phyloP scores from a whole-genome alignment of 2,329 filamentous ascomycete genomes.

The Nemania sp. region DNA sequence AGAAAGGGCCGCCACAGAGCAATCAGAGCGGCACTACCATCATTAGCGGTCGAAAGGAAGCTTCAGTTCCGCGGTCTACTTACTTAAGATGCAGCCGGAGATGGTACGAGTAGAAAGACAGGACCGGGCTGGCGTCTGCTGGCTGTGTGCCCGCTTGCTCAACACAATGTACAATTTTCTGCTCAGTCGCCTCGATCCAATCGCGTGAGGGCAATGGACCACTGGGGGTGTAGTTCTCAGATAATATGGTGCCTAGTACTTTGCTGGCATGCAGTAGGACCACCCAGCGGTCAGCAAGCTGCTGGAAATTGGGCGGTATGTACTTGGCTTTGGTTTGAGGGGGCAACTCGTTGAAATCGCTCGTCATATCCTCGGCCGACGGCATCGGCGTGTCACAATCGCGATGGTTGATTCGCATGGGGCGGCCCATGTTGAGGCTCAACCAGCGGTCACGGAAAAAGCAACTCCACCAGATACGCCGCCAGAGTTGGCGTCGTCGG shows the following conservation, averaged over 20 bases:
- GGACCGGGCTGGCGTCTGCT: conserved; percentile 6
- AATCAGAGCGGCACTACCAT: conserved; percentile 15
- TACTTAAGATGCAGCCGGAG: conserved; percentile 20
- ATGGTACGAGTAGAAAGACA: conserved; percentile 19
- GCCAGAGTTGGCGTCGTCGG: conserved; percentile 38
- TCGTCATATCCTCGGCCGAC: conserved; percentile 12
- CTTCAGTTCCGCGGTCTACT: neutral
- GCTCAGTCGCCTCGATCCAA: conserved; percentile 19
- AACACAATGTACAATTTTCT: conserved; percentile 16
- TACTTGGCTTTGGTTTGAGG: neutral
- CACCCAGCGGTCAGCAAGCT: conserved; percentile 19
- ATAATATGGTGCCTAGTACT: conserved; percentile 16
- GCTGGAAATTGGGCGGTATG: conserved; percentile 17
- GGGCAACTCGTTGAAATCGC: conserved; percentile 12
- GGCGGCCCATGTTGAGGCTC: conserved; percentile 44
- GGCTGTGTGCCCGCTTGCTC: conserved; percentile 7
- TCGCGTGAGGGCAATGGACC: conserved; percentile 8
- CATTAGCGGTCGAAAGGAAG: neutral
- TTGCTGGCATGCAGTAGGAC: conserved; percentile 17
- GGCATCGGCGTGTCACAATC: conserved; percentile 43
- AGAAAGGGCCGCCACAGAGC: conserved; percentile 17
- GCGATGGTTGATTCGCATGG: conserved; percentile 43
- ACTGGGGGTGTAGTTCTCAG: conserved; percentile 18
- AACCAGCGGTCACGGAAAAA: conserved; percentile 47
- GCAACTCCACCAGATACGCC: conserved; percentile 47